These are phyloP conservation scores for Rhizomucor pusillus DNA, from an alignment of 371 early-diverging fungal genomes.

Conservation along the genomic window DNA sequence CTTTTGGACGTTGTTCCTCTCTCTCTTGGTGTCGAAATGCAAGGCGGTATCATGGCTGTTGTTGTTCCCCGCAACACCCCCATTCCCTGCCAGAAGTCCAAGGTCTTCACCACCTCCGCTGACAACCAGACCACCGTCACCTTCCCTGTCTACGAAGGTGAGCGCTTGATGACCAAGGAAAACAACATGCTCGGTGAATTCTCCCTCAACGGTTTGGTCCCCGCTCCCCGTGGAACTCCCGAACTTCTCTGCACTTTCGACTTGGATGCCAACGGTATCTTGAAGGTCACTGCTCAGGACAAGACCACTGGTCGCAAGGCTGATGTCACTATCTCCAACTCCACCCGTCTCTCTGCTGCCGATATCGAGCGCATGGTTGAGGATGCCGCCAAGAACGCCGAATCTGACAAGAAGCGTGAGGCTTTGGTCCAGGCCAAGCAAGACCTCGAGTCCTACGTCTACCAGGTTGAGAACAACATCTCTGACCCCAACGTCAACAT, in stretches of 20 bases:
- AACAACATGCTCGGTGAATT: slow-evolving; percentile 97
- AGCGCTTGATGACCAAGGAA: slow-evolving; percentile 94
- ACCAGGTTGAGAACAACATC: slow-evolving; percentile 82
- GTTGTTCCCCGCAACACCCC: slow-evolving; percentile 97
- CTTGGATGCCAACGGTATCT: slow-evolving; percentile 92
- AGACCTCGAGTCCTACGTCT: slow-evolving; percentile 83
- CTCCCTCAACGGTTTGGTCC: slow-evolving; percentile 89
- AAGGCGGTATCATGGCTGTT: slow-evolving; percentile 96
- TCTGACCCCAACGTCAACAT: slow-evolving; percentile 80
- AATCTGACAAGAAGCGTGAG: slow-evolving; percentile 79
- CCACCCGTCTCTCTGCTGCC: slow-evolving; percentile 80
- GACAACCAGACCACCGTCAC: slow-evolving; percentile 98
- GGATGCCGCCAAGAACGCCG: slow-evolving; percentile 87
- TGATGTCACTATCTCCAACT: slow-evolving; percentile 90
- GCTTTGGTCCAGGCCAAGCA: slow-evolving; percentile 81
- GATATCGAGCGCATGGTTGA: slow-evolving; percentile 89
- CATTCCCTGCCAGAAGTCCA: slow-evolving; percentile 96
- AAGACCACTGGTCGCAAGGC: slow-evolving; percentile 82
- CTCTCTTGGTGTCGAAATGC: slow-evolving; percentile 95
- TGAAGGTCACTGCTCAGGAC: slow-evolving; percentile 92
- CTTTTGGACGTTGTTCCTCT: slow-evolving; percentile 92
- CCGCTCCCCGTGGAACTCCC: slow-evolving; percentile 88
- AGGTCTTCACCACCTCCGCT: slow-evolving; percentile 96
- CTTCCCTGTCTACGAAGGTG: slow-evolving; percentile 98
- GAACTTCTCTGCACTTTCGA: slow-evolving; percentile 93